These are phyloP conservation scores for Blastobotrys indianensis DNA, from an alignment of 1,139 yeast genomes.

Conservation along the genomic window DNA sequence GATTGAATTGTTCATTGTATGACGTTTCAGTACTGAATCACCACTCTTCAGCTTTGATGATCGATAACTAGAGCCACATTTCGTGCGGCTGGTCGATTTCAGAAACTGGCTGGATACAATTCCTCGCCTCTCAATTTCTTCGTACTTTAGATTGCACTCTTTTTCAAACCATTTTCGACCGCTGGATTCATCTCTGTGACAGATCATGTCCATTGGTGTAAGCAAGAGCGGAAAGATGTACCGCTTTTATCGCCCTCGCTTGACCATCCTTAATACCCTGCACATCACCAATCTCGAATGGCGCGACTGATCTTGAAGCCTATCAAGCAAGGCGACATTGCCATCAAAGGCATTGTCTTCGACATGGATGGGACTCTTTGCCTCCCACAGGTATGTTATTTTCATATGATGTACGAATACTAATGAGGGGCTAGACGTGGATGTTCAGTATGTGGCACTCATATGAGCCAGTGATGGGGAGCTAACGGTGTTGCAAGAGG, in stretches of 20 bases:
- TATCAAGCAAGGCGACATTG: conserved; percentile 29
- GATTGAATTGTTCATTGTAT: too few relatives aligned
- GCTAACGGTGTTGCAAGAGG: conserved; percentile 29
- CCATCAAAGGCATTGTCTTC: conserved; percentile 48
- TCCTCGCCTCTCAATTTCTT: too few relatives aligned
- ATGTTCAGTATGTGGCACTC: conserved; percentile 44
- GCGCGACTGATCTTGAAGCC: conserved; percentile 34
- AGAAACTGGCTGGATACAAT: too few relatives aligned
- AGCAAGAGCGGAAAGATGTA: neutral
- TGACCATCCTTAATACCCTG: neutral
- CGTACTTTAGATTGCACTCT: too few relatives aligned
- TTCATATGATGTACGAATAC: neutral
- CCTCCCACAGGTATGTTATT: conserved; percentile 46
- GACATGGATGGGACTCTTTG: conserved; percentile 71
- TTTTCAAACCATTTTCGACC: too few relatives aligned
- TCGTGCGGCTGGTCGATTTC: too few relatives aligned
- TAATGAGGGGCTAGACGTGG: conserved; percentile 40
- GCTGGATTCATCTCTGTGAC: too few relatives aligned
- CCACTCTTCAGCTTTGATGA: too few relatives aligned
- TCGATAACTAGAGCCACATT: too few relatives aligned
- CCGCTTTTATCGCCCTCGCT: neutral
- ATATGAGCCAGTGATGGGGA: neutral
- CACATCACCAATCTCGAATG: conserved; percentile 12
- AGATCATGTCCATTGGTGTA: too few relatives aligned
- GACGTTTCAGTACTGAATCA: too few relatives aligned